phyloP scores from a whole-genome alignment of 305 asterid species.

The Solanum chacoense region DNA sequence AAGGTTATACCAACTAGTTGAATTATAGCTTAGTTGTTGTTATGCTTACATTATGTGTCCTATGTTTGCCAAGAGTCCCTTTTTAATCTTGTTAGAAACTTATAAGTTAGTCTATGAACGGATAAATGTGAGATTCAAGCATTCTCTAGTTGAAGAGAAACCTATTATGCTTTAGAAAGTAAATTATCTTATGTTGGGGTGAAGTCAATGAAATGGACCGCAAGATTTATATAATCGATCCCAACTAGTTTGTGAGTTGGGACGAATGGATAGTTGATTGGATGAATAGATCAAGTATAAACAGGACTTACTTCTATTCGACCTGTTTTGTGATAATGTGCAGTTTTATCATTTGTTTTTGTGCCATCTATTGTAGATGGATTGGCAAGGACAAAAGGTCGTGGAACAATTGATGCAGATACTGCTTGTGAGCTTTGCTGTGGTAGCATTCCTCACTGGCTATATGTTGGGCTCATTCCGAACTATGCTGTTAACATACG shows the following conservation, averaged over 20 bases:
- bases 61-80: background rate
- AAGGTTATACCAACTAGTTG: background rate
- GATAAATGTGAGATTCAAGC: background rate
- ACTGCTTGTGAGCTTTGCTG: constrained; percentile 53
- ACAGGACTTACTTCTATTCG: background rate
- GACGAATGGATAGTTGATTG: background rate
- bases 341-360: background rate
- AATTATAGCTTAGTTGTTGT: background rate
- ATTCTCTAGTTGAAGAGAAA: background rate
- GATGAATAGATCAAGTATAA: background rate
- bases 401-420: constrained; percentile 91
- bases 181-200: background rate
- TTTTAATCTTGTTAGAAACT: background rate
- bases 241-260: background rate
- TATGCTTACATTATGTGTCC: background rate
- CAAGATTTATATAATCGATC: background rate
- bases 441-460: constrained; percentile 49
- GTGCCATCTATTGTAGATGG: constrained; percentile 36
- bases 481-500: constrained; percentile 56
- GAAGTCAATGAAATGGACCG: background rate
- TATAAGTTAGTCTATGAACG: background rate
- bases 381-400: constrained; percentile 95
- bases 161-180: background rate
- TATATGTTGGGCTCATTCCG: constrained; percentile 62
- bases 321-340: background rate